These are phyloP conservation scores for Alternaria sp. DNA, from an alignment of 2,329 filamentous ascomycete species.

Conservation along the genomic window DNA sequence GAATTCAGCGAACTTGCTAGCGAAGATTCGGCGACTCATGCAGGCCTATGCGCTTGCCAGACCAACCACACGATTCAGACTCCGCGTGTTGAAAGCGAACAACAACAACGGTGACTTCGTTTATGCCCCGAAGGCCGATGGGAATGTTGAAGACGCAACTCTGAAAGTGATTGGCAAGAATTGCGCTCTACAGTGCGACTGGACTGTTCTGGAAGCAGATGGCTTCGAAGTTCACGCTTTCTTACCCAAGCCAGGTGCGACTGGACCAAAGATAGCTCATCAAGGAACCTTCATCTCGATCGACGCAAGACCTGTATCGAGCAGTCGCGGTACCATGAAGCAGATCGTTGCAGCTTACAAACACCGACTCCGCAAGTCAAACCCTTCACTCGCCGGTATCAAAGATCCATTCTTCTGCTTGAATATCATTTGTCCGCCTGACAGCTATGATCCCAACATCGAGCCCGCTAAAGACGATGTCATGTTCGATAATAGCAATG, in stretches of 20 bases:
- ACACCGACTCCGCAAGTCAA: conserved; percentile 54
- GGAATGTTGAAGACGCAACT: conserved; percentile 65
- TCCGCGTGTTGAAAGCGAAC: conserved; percentile 66
- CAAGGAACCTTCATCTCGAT: conserved; percentile 70
- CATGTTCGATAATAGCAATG: conserved; percentile 67
- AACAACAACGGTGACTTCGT: conserved; percentile 65
- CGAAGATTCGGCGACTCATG: conserved; percentile 68
- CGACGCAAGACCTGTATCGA: conserved; percentile 71
- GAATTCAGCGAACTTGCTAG: conserved; percentile 65
- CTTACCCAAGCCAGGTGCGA: conserved; percentile 63
- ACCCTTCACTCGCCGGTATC: conserved; percentile 36
- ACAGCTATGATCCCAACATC: conserved; percentile 76
- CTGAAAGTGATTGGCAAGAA: conserved; percentile 70
- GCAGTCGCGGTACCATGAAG: conserved; percentile 65
- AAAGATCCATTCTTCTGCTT: conserved; percentile 70
- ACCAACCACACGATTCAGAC: conserved; percentile 67
- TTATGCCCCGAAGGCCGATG: conserved; percentile 66
- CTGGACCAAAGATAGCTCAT: conserved; percentile 50
- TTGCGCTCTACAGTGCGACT: conserved; percentile 64
- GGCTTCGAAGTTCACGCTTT: conserved; percentile 65
- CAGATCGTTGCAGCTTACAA: conserved; percentile 66
- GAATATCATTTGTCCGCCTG: conserved; percentile 68
- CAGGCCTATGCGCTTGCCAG: conserved; percentile 73
- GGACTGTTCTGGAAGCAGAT: conserved; percentile 45
- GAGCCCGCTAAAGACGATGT: conserved; percentile 78